Conservation (phyloP, 2,329 filamentous ascomycete genomes). For the Botrytis cinerea region DNA sequence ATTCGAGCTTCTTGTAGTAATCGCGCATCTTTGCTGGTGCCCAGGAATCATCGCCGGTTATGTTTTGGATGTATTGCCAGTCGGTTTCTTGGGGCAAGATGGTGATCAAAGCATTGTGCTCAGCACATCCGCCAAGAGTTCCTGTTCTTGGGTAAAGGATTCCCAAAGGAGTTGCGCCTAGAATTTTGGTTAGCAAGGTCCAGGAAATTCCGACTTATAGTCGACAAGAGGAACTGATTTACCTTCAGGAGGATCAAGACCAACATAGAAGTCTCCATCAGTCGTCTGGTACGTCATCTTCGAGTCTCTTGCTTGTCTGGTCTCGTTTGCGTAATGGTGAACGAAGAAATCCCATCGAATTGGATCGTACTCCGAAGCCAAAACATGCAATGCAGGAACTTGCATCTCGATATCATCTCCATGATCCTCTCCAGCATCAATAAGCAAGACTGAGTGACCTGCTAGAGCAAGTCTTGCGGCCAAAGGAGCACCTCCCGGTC, state of each 20-base stretch:
- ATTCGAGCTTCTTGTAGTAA: conserved; percentile 48
- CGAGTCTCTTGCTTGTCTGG: conserved; percentile 27
- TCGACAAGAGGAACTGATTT: neutral
- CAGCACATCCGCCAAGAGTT: conserved; percentile 40
- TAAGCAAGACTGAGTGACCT: conserved; percentile 53
- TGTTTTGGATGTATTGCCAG: conserved; percentile 33
- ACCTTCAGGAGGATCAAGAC: conserved; percentile 32
- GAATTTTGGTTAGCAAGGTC: neutral
- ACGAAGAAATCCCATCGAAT: conserved; percentile 51
- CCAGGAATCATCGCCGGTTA: conserved; percentile 37
- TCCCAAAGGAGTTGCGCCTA: conserved; percentile 34
- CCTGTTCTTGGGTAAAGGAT: conserved; percentile 41
- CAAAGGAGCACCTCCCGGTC: conserved; percentile 53
- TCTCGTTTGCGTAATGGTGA: conserved; percentile 30
- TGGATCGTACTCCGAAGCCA: conserved; percentile 47
- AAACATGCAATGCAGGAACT: conserved; percentile 49
- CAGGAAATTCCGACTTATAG: neutral
- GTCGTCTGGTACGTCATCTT: conserved; percentile 44
- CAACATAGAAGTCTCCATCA: conserved; percentile 37
- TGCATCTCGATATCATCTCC: conserved; percentile 48
- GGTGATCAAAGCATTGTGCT: conserved; percentile 34
- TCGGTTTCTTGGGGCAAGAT: conserved; percentile 32
- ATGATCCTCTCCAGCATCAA: conserved; percentile 57
- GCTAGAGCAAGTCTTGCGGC: conserved; percentile 53
- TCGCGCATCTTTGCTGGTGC: conserved; percentile 45